Evolutionary conservation across 805 yeast genomes (phyloP).

Genomic region (Yarrowia sp.): DNA sequence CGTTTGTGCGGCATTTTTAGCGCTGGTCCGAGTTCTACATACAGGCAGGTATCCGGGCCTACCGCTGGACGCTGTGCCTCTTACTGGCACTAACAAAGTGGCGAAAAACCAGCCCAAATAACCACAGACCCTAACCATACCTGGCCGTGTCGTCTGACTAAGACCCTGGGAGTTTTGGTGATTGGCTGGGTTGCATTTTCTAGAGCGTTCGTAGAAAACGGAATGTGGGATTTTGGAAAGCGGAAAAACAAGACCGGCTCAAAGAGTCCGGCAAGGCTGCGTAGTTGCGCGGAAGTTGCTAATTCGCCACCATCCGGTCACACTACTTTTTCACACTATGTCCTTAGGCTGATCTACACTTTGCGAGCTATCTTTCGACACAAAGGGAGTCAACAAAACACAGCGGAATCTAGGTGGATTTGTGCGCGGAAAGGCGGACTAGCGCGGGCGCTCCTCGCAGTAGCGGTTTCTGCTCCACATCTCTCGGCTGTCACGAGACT

Average conservation of each 20-base stretch:
- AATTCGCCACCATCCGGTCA: not conserved
- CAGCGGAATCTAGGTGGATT: too few relatives aligned
- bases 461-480: too few relatives aligned
- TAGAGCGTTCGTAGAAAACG: too few relatives aligned
- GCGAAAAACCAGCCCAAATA: not conserved
- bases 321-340: too few relatives aligned
- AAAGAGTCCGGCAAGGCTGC: too few relatives aligned
- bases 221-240: too few relatives aligned
- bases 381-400: not conserved
- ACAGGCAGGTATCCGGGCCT: not conserved
- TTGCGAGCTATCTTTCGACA: not conserved
- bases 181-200: not conserved
- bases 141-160: not conserved
- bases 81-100: not conserved
- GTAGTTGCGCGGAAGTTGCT: too few relatives aligned
- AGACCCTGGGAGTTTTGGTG: not conserved
- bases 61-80: too few relatives aligned
- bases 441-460: too few relatives aligned
- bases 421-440: too few relatives aligned
- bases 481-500: not conserved
- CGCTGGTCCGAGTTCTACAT: not conserved
- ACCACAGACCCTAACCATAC: not conserved
- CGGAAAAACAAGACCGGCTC: too few relatives aligned
- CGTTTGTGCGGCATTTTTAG: not conserved
- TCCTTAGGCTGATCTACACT: not conserved